A percentile compares a stretch with the other conserved stretches of the same genome.
These are phyloP conservation scores for Oidiodendron maius DNA, from an alignment of 495 filamentous ascomycete species.

Conservation along the genomic window DNA sequence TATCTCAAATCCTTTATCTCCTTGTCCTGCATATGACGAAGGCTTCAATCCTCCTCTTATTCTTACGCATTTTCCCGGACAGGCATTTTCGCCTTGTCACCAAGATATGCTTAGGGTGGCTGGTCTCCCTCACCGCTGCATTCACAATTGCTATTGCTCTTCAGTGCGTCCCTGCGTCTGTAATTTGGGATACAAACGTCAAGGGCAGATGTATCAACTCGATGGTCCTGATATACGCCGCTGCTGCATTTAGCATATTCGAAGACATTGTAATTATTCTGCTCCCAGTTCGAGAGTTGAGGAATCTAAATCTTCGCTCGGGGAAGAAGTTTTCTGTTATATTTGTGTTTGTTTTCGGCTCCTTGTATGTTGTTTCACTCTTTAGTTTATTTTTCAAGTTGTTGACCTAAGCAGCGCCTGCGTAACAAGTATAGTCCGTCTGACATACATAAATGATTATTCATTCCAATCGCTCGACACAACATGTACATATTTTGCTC, in stretches of 20 bases:
- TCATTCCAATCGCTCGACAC: slow-evolving; percentile 22
- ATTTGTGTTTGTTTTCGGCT: slow-evolving; percentile 34
- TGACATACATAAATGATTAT: slow-evolving; percentile 32
- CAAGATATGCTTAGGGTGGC: slow-evolving; percentile 26
- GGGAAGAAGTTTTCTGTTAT: slow-evolving; percentile 29
- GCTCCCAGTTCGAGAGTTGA: slow-evolving; percentile 30
- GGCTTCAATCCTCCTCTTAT: slow-evolving; percentile 36
- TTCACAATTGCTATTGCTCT: slow-evolving; percentile 32
- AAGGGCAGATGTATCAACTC: slow-evolving; percentile 26
- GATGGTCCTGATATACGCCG: slow-evolving; percentile 24
- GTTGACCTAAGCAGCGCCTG: slow-evolving; percentile 23
- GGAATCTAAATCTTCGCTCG: slow-evolving; percentile 26
- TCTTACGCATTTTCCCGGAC: slow-evolving; percentile 42
- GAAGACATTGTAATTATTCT: slow-evolving; percentile 32
- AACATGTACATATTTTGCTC: slow-evolving; percentile 21
- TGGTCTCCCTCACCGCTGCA: slow-evolving; percentile 30
- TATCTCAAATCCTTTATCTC: slow-evolving; percentile 31
- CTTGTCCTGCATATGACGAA: slow-evolving; percentile 35
- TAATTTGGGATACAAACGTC: slow-evolving; percentile 22
- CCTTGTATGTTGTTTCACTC: slow-evolving; percentile 20
- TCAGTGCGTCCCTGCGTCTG: slow-evolving; percentile 36
- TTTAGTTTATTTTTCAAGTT: neutral
- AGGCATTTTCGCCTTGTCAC: slow-evolving; percentile 24
- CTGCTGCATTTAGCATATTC: slow-evolving; percentile 27
- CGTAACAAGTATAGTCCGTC: slow-evolving; percentile 33